phyloP scores from a whole-genome alignment of 768 basidiomycete species.

The Suillus paluster region DNA sequence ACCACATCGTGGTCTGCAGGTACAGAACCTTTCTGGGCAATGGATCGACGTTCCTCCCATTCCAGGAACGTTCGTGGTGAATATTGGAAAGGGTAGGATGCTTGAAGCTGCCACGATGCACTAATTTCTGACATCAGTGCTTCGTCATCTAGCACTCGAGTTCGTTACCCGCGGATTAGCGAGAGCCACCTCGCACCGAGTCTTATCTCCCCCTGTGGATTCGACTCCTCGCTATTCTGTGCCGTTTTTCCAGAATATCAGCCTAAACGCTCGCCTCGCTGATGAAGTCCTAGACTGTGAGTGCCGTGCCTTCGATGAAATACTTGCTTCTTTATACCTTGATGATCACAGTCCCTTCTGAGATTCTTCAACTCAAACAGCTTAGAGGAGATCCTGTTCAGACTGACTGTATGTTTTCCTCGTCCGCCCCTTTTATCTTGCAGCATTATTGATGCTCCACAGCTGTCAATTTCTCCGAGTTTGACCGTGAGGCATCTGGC shows the following conservation, averaged over 20 bases:
- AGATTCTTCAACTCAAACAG: conserved; percentile 64
- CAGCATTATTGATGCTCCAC: neutral
- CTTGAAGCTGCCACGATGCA: neutral
- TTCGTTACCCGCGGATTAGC: conserved; percentile 77
- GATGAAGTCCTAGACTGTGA: conserved; percentile 50
- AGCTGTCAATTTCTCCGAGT: conserved; percentile 87
- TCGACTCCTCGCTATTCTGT: conserved; percentile 77
- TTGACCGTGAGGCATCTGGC: conserved; percentile 69
- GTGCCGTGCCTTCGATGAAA: no score
- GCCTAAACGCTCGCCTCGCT: conserved; percentile 54
- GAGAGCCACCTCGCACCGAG: conserved; percentile 81
- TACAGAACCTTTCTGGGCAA: conserved; percentile 77
- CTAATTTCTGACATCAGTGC: neutral
- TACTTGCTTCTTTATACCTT: no score
- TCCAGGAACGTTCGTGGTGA: conserved; percentile 80
- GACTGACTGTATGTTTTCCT: conserved; percentile 62
- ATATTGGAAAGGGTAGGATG: conserved; percentile 72
- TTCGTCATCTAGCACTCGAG: conserved; percentile 63
- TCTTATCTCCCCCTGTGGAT: conserved; percentile 62
- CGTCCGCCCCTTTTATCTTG: neutral
- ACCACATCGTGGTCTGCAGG: conserved; percentile 76
- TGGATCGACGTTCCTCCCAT: conserved; percentile 87
- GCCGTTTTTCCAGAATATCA: conserved; percentile 87
- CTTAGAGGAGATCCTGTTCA: conserved; percentile 54
- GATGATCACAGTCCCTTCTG: conserved; percentile 56